Base-by-base conservation (phyloP, 352 stramenopile species). In the Phytophthora sojae region DNA sequence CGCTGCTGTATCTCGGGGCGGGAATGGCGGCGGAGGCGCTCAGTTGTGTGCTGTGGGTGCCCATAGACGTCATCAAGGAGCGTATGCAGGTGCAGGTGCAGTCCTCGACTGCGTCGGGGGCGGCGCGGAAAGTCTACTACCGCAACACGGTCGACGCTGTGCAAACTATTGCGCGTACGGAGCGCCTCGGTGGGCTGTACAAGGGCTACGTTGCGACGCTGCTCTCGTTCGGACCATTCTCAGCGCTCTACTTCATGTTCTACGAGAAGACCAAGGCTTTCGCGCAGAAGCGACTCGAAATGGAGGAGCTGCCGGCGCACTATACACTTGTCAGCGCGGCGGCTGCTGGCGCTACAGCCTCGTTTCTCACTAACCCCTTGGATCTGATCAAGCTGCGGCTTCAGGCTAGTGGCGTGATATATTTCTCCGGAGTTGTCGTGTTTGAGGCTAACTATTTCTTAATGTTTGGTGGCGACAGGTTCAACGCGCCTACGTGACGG, bases 31-130 rank as follows among this genome's bases (percentile, higher is more conserved):
- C 88, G 2, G 88, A 96, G 61, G 83, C 86, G 15, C 32, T 94
- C 17, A 94, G 95, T 62, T 99, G 98, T 71, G 87, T 99, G 32
- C 80, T 99, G 19, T 99, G 97, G 84, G 97, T 99, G n/a, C 98
- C 98, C n/a, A 97, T 99, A 30, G 98, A 99, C 72, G 97, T 99
- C 37, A 90, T 99, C 35, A 99, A 99, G 73, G 97, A 99, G 80
- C 89, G 97, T 61, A 92, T 99, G 84, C 98, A 99, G 88, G 94
- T 99, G 26, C 96, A 99, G 71, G 65, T 62, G 14, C 64, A 77
- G n/a, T 23, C 64, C 3, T 37, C 51, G 6, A 47, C 30, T 2
- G n/a, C n/a, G 8, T 63, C 62, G 0, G 50, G 35, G 6, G 21
- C 37, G 0, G 47, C 11, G 1, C 45, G 49, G 26, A 77, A 78